A percentile compares a stretch with the other conserved stretches of the same genome.
Evolutionary conservation across 2,329 filamentous ascomycete genomes (phyloP).

Genomic region (Penicillium fuscoglaucum): DNA sequence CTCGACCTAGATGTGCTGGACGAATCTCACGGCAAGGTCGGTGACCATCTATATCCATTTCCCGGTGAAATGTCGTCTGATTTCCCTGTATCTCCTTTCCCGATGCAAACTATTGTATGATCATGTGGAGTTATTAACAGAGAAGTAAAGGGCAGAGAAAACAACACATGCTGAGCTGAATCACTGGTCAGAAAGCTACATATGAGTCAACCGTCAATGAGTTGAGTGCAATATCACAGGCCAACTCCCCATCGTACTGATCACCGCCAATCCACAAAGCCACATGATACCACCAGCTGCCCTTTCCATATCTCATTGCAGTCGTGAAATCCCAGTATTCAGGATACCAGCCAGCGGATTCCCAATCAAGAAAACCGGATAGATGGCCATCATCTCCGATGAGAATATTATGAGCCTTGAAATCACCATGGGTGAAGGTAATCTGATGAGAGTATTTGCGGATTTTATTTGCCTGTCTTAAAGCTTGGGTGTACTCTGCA

Average conservation of each 20-base stretch:
- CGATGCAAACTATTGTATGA: no score
- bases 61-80: no score
- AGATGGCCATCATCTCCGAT: conserved; percentile 20
- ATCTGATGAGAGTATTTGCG: conserved; percentile 6
- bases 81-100: no score
- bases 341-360: conserved; percentile 13
- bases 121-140: no score
- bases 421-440: conserved; percentile 26
- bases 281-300: conserved; percentile 30
- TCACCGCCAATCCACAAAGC: conserved; percentile 26
- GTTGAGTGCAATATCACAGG: conserved; percentile 27
- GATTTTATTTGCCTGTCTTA: conserved; percentile 24
- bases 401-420: conserved; percentile 25
- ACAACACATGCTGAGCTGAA: neutral
- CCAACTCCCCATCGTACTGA: conserved; percentile 25
- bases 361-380: conserved; percentile 13
- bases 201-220: conserved; percentile 31
- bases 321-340: conserved; percentile 24
- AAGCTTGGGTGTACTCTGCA: conserved; percentile 28
- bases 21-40: no score
- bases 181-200: conserved; percentile 15
- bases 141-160: neutral
- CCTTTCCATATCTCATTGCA: conserved; percentile 24
- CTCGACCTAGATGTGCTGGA: no score
- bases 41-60: no score